Evolutionary conservation across 371 early-diverging fungal species (phyloP).

Genomic region (Quaeritorhiza haematococci): DNA sequence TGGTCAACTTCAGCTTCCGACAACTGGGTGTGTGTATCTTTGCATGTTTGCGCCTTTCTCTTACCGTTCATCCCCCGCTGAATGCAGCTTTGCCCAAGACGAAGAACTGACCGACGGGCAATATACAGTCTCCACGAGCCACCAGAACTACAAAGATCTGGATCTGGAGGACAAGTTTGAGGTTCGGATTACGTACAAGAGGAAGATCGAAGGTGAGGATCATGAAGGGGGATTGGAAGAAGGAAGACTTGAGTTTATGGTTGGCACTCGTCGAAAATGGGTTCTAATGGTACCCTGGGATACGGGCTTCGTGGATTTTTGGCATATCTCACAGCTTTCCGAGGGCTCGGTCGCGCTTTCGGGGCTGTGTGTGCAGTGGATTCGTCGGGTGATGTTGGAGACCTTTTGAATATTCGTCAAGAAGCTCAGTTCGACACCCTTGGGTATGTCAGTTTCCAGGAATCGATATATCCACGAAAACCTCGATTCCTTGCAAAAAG

Average conservation of each 20-base stretch:
- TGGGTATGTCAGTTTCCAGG: constrained; percentile 38
- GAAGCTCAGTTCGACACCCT: constrained; percentile 63
- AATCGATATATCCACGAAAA: too few species aligned
- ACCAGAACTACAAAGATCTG: background rate
- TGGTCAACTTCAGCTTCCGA: too few species aligned
- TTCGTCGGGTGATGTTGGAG: constrained; percentile 12
- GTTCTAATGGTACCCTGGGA: too few species aligned
- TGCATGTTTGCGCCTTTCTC: background rate
- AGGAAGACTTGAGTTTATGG: too few species aligned
- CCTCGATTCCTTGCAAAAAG: background rate
- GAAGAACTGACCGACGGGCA: background rate
- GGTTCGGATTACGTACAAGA: background rate
- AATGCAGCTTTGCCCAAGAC: background rate
- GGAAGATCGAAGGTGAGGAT: background rate
- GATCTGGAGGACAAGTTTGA: background rate
- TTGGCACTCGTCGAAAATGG: too few species aligned
- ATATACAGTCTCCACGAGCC: background rate
- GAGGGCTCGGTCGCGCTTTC: constrained; percentile 68
- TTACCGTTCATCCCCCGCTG: background rate
- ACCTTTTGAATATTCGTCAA: constrained; percentile 50
- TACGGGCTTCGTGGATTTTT: too few species aligned
- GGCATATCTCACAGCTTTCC: constrained; percentile 64
- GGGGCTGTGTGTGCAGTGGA: constrained; percentile 44
- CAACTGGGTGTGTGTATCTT: background rate
- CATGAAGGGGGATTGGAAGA: too few species aligned